Evolutionary conservation across 305 asterid genomes (phyloP).

Genomic region (Fraxinus sp.): DNA sequence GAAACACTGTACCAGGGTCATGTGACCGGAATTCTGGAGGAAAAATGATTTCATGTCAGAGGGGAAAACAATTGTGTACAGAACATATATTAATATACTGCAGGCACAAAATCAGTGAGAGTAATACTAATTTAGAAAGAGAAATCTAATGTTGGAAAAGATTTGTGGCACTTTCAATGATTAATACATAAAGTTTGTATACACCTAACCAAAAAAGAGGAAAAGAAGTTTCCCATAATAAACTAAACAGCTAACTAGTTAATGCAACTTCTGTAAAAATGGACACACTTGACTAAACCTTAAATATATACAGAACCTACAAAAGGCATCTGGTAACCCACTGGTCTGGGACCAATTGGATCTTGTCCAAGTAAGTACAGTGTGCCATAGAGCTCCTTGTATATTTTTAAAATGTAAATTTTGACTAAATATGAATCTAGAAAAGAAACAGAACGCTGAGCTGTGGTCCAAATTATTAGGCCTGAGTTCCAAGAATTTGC

Average conservation of each 20-base stretch:
- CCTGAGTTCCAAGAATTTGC: not conserved
- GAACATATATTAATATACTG: not conserved
- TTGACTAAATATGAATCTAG: not conserved
- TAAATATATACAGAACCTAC: not conserved
- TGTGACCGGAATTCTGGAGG: slow-evolving; percentile 41
- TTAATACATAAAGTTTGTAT: not conserved
- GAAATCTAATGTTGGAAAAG: not conserved
- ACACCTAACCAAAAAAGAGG: not conserved
- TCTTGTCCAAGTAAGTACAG: not conserved
- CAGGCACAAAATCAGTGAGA: not conserved
- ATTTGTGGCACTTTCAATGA: not conserved
- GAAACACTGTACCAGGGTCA: slow-evolving; percentile 46
- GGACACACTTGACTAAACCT: not conserved
- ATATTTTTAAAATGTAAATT: not conserved
- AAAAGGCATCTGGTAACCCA: not conserved
- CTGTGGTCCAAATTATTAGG: not conserved
- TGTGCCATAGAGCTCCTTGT: not conserved
- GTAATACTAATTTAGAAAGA: not conserved
- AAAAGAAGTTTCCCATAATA: not conserved
- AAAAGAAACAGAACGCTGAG: not conserved
- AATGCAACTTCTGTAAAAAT: not conserved
- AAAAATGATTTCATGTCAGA: not conserved
- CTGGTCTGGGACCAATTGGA: not conserved
- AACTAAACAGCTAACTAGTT: not conserved
- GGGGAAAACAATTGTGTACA: not conserved